Evolutionary conservation across 2,329 filamentous ascomycete genomes (phyloP).

Genomic region (Fusarium xylarioides): DNA sequence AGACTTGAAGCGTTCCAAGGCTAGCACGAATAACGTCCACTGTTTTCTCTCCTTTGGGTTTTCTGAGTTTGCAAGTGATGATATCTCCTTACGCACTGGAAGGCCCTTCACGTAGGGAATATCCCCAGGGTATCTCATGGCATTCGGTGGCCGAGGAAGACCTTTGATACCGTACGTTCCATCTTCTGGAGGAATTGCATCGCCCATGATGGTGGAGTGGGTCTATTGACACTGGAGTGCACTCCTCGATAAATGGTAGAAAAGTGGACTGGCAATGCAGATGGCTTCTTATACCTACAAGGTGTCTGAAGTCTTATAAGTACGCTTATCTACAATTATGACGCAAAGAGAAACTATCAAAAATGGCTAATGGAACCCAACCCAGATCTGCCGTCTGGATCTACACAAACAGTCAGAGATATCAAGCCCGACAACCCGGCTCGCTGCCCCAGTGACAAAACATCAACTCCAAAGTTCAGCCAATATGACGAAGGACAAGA

Average conservation of each 20-base stretch:
- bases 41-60: neutral
- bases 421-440: neutral
- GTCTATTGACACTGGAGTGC: too few species aligned
- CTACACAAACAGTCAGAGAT: fast-evolving
- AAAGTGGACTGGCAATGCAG: too few species aligned
- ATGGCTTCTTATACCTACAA: neutral
- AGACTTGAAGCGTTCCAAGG: slow-evolving; percentile 1
- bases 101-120: neutral
- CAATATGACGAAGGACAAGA: neutral
- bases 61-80: neutral
- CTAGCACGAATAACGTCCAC: slow-evolving; percentile 16
- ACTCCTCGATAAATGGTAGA: too few species aligned
- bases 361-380: fast-evolving
- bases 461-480: neutral
- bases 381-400: neutral
- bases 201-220: neutral
- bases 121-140: neutral
- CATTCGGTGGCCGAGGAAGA: neutral
- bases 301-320: fast-evolving
- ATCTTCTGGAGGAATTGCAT: fast-evolving
- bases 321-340: neutral
- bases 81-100: slow-evolving; percentile 2
- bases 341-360: neutral
- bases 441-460: neutral
- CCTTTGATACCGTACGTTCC: slow-evolving; percentile 10